Evolutionary conservation across 495 filamentous ascomycete species (phyloP), one percentile per base, ranked within the genome.

Genomic region (Glutinoglossum americanum): DNA sequence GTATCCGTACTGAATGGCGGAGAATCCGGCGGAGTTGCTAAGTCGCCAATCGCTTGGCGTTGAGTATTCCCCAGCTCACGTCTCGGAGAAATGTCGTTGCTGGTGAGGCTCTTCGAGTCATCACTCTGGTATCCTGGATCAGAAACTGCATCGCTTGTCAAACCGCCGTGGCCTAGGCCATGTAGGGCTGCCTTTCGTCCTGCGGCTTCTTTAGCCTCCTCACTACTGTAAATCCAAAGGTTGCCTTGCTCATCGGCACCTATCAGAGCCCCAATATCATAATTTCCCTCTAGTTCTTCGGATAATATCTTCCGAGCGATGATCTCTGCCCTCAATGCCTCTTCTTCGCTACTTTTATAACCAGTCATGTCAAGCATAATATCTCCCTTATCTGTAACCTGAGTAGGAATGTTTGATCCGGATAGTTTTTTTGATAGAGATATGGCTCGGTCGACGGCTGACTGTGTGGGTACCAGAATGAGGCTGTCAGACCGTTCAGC

Each of bases 351-450:
- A 64, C 81, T 82, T 65, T 96, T 97, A 65, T 94, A 96, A 0
- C 87, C 87, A 2, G 89, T 90, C 89, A 98, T 96, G 65, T 98
- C 92, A 59, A 98, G 70, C 90, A 95, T 97, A 35, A 98, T 71
- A 68, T 98, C 93, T n/a, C 93, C 92, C 0, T 76, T 84, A 27
- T 95, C 90, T 2, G 81, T 97, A 33, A 98, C 80, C 62, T 89
- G 85, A 30, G 84, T 89, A 19, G 83, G 87, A 55, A 98, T 98
- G 64, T 97, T 96, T 30, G 87, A 92, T 0, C 76, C 78, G 25
- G 84, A 84, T 11, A 98, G 73, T 66, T 93, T 87, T 65, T 89
- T 84, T 23, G 89, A 95, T 5, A 98, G 73, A 19, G 84, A 79
- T 57, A 85, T 80, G 5, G 92, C 93, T 58, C 93, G 80, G 45